Percentiles rank a stretch among this genome's conserved stretches.
phyloP scores from a whole-genome alignment of 1,284 basidiomycete species.

The Trametes versicolor region DNA sequence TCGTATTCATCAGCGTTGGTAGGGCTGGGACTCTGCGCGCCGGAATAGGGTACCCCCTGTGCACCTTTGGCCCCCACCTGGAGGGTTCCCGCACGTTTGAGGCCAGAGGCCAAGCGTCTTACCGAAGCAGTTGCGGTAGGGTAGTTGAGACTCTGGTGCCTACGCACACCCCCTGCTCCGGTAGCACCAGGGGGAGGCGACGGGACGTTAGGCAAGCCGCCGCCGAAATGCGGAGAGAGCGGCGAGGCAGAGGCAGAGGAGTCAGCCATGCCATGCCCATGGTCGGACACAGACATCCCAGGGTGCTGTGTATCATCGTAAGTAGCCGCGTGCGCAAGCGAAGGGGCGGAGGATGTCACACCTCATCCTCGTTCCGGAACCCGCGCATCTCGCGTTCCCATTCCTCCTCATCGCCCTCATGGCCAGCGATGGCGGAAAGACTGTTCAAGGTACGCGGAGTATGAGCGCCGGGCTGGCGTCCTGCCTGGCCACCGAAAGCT shows the following conservation, averaged over 20 bases:
- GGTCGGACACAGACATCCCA: constrained; percentile 47
- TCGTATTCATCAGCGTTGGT: constrained; percentile 68
- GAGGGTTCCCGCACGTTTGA: constrained; percentile 80
- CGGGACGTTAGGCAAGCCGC: constrained; percentile 54
- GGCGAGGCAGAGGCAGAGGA: constrained; percentile 61
- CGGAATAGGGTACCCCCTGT: constrained; percentile 40
- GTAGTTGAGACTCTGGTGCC: constrained; percentile 82
- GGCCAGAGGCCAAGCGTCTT: constrained; percentile 58
- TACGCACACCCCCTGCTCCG: constrained; percentile 71
- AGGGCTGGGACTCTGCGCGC: constrained; percentile 52
- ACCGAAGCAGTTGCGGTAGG: constrained; percentile 60
- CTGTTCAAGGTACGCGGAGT: constrained; percentile 83
- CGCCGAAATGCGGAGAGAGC: constrained; percentile 66
- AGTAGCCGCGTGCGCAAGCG: constrained; percentile 1
- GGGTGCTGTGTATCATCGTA: constrained; percentile 27
- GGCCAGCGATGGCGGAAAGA: constrained; percentile 81
- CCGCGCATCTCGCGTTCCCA: constrained; percentile 78
- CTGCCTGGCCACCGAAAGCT: constrained; percentile 59
- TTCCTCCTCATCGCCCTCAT: constrained; percentile 85
- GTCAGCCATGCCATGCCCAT: constrained; percentile 62
- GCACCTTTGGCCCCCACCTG: constrained; percentile 55
- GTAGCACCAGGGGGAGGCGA: constrained; percentile 76
- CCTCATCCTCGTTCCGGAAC: constrained; percentile 69
- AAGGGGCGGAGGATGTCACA: constrained; percentile 37
- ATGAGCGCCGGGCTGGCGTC: constrained; percentile 64